Base-by-base conservation (phyloP, 2,329 filamentous ascomycete genomes). In the Stachybotrys elegans region DNA sequence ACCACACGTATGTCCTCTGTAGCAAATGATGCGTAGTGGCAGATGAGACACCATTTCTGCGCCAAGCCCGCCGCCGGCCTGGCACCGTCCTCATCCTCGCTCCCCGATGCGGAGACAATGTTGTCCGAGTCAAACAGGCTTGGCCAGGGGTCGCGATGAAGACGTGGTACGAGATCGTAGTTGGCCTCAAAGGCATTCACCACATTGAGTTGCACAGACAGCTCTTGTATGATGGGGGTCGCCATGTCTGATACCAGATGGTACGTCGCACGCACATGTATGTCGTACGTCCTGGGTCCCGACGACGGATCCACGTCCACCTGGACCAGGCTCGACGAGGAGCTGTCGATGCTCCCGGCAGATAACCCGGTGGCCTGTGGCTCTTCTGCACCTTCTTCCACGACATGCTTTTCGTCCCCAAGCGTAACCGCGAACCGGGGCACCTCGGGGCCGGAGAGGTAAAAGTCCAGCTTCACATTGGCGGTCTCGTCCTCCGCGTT, bases 171-270 rank as follows among this genome's bases (percentile, higher is more conserved):
- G 49, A 97, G 81, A 49, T 94, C 88, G 62, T 95, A 96, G 57
- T 87, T 93, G 14, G 90, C 88, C 66, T 95, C 90, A 55, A 98
- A 97, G 0, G 92, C 89, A 40, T 82, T 84, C 43, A 88, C 81
- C 44, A 96, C 77, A 29, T 81, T 78, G 5, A 97, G 63, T 43
- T 84, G 82, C 31, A 86, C 75, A 1, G 80, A 74, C 19, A 85
- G 68, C 3, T 77, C 79, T 62, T 94, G 92, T 29, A 83, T 81
- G 31, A 97, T 85, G 2, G 85, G 83, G 2, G 90, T 95, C 41
- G 86, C 84, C 1, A 82, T 71, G 58, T 97, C 91, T 6, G 87
- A 86, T 3, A 83, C 71, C 2, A 97, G 73, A 55, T 86, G 81
- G 60, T 98, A 98, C 6, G 81, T 74, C 2, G 86, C 81, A 51